Percentiles rank a stretch among this genome's conserved stretches.
Evolutionary conservation across 257 asterid genomes (phyloP).

Genomic region (Thymus quinquecostatus): DNA sequence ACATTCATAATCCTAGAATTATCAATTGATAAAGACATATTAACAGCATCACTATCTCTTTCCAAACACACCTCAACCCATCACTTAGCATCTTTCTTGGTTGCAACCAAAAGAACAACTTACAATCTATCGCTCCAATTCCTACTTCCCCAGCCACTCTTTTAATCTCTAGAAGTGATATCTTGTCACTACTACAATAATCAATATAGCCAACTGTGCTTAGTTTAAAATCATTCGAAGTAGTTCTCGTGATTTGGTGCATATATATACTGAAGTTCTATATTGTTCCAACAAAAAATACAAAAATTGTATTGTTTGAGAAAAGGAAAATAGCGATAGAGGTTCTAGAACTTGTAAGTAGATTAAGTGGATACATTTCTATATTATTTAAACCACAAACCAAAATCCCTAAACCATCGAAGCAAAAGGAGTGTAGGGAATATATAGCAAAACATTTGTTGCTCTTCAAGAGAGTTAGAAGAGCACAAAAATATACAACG

Average conservation of each 20-base stretch:
- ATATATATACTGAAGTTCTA: not conserved
- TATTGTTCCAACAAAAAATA: no score
- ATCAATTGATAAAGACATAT: not conserved
- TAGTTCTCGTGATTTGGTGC: not conserved
- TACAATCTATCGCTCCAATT: not conserved
- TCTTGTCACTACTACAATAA: constrained; percentile 12
- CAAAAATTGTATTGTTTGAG: no score
- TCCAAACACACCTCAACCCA: not conserved
- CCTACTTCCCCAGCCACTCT: not conserved
- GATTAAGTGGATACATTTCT: no score
- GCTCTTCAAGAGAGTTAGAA: no score
- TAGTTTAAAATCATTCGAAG: not conserved
- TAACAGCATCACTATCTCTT: not conserved
- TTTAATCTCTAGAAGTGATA: constrained; percentile 5
- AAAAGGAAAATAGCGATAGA: no score
- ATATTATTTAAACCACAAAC: no score
- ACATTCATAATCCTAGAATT: not conserved
- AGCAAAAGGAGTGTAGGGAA: no score
- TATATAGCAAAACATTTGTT: no score
- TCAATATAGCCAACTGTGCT: not conserved
- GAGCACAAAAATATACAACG: no score
- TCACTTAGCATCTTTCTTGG: not conserved
- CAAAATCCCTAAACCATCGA: no score
- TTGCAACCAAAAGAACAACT: constrained; percentile 8
- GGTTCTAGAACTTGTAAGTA: no score